phyloP scores from a whole-genome alignment of 441 rosid genomes.

The Aquilaria agallochum region DNA sequence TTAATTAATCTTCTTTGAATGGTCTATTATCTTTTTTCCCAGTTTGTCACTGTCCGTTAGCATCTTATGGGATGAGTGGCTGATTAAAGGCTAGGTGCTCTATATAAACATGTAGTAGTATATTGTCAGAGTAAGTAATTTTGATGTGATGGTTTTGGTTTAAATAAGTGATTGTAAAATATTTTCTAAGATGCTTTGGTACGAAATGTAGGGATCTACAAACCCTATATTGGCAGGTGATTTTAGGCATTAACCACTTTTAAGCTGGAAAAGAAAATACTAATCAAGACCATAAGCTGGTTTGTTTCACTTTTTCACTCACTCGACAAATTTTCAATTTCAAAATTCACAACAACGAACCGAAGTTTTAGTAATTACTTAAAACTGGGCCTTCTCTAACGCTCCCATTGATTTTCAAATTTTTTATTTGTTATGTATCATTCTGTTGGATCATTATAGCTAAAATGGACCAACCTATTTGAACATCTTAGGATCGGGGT shows the following conservation, averaged over 20 bases:
- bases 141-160: constrained; percentile 6
- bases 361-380: too few relatives aligned
- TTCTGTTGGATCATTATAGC: too few relatives aligned
- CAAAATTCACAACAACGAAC: too few relatives aligned
- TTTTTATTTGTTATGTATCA: too few relatives aligned
- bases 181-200: constrained; percentile 9
- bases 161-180: not conserved
- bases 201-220: constrained; percentile 11
- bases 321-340: too few relatives aligned
- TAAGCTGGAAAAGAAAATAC: not conserved
- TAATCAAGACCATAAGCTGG: too few relatives aligned
- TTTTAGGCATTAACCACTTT: constrained; percentile 5
- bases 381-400: too few relatives aligned
- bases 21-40: not conserved
- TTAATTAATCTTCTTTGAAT: not conserved
- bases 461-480: too few relatives aligned
- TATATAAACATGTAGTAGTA: not conserved
- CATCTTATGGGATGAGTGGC: not conserved
- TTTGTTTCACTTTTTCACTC: too few relatives aligned
- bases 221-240: constrained; percentile 5
- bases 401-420: too few relatives aligned
- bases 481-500: too few relatives aligned
- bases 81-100: too few relatives aligned
- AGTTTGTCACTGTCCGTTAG: not conserved
- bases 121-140: not conserved